Evolutionary conservation across 345 rosid genomes (phyloP).

Genomic region (Erucastrum elatum): DNA sequence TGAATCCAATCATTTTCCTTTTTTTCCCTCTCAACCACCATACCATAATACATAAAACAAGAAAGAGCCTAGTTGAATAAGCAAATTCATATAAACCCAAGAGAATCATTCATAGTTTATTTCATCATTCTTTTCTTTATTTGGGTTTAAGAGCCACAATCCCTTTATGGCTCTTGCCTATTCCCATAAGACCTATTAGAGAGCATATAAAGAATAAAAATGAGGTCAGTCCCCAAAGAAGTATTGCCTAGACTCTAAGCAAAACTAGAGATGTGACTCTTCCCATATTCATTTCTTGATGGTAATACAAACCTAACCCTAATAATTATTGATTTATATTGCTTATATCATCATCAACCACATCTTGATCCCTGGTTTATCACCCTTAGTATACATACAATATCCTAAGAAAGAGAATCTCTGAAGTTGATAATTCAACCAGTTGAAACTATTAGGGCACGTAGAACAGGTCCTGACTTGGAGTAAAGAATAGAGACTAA

Average conservation of each 20-base stretch:
- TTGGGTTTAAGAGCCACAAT: slow-evolving; percentile 26
- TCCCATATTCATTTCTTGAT: slow-evolving; percentile 31
- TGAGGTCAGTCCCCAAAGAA: slow-evolving; percentile 30
- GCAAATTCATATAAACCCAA: slow-evolving; percentile 31
- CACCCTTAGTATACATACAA: slow-evolving; percentile 12
- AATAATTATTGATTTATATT: slow-evolving; percentile 4
- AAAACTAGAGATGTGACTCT: slow-evolving; percentile 33
- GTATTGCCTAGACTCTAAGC: slow-evolving; percentile 40
- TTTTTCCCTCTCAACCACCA: background rate
- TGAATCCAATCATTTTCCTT: slow-evolving; percentile 7
- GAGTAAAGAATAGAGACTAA: background rate
- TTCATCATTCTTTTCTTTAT: slow-evolving; percentile 7
- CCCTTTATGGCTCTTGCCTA: slow-evolving; percentile 32
- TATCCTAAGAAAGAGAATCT: background rate
- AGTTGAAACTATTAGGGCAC: background rate
- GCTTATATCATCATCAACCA: slow-evolving; percentile 8
- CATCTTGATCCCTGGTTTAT: slow-evolving; percentile 8
- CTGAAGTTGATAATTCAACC: background rate
- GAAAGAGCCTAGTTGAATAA: slow-evolving; percentile 33
- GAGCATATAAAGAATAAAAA: slow-evolving; percentile 27
- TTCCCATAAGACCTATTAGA: slow-evolving; percentile 30
- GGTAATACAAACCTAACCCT: slow-evolving; percentile 31
- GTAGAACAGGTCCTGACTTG: background rate
- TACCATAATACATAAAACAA: slow-evolving; percentile 31
- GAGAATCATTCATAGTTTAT: slow-evolving; percentile 4